A percentile compares a stretch with the other conserved stretches of the same genome.
Conservation (phyloP, 148 eudicot genomes). For the Selenicereus undatus region DNA sequence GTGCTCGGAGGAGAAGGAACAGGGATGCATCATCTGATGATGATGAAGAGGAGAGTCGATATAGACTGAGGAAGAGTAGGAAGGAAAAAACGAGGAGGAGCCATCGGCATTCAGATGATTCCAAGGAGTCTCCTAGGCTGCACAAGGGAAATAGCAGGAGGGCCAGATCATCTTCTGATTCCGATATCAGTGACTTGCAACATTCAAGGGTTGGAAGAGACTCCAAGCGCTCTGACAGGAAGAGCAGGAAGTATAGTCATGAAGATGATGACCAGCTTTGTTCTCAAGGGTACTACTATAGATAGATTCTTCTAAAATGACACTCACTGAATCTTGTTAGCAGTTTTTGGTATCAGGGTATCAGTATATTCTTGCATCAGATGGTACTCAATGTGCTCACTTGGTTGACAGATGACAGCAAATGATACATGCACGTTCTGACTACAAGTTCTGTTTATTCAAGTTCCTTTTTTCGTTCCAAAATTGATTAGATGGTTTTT, state of each 20-base stretch:
- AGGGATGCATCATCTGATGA: constrained; percentile 54
- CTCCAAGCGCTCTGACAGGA: constrained; percentile 60
- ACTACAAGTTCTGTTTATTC: too few species aligned
- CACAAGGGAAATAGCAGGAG: constrained; percentile 68
- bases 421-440: too few species aligned
- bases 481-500: too few species aligned
- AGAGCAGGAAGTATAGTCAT: constrained; percentile 50
- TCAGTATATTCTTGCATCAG: too few species aligned
- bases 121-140: constrained; percentile 39
- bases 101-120: constrained; percentile 55
- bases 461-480: too few species aligned
- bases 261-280: constrained; percentile 31
- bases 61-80: constrained; percentile 58
- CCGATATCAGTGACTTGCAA: constrained; percentile 56
- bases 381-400: too few species aligned
- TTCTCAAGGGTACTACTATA: constrained; percentile 17
- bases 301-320: too few species aligned
- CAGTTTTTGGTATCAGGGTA: not conserved
- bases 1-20: constrained; percentile 38
- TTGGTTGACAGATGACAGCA: too few species aligned
- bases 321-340: not conserved
- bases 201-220: constrained; percentile 62
- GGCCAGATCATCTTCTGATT: constrained; percentile 49
- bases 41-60: constrained; percentile 47
- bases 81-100: constrained; percentile 75